Evolutionary conservation across 2,329 filamentous ascomycete genomes (phyloP), one percentile per base, ranked within the genome.

Genomic region (Alternaria conjuncta): DNA sequence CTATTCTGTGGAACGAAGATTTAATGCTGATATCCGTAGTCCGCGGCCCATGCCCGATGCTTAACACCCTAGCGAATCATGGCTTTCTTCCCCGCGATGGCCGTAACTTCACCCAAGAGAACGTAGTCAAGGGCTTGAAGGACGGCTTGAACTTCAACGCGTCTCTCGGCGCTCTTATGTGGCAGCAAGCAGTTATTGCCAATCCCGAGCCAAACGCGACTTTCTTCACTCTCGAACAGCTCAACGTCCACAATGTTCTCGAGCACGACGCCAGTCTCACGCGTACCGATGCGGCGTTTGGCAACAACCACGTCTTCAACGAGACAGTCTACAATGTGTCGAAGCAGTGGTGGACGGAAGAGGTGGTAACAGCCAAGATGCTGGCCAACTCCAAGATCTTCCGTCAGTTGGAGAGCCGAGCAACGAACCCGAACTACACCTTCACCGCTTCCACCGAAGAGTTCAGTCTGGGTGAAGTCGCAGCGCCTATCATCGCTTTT

Each of bases 231-330:
- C 69, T 75, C 10, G 78, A 85, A 47, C 73, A 84, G 13, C 79
- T 86, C 10, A 82, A 81, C 55, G 75, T 74, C 1, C 84, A 86
- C 74, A 83, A 84, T 57, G 70, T 86, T 15, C 73, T 86, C 6
- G 84, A 86, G 59, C 84, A 86, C 57, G 84, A 86, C 56, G 84
- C 81, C 8, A 85, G 83, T 62, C 58, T 84, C 23, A 84, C 82
- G 44, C 85, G 85, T 25, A 70, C 78, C 2, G 86, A 88, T 61
- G 83, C 81, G 9, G 84, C 76, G 78, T 81, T 86, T 57, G 86
- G 85, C 21, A 83, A 84, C 72, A 84, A 84, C 66, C 81, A 85
- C 67, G 60, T 82, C 59, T 88, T 88, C 78, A 86, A 88, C 74
- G 76, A 83, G 56, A 82, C 80, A 3, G 72, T 86, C 65, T 88